These are phyloP conservation scores for Phytophthora macrochlamydospora DNA, from an alignment of 352 stramenopile genomes.

Conservation along the genomic window DNA sequence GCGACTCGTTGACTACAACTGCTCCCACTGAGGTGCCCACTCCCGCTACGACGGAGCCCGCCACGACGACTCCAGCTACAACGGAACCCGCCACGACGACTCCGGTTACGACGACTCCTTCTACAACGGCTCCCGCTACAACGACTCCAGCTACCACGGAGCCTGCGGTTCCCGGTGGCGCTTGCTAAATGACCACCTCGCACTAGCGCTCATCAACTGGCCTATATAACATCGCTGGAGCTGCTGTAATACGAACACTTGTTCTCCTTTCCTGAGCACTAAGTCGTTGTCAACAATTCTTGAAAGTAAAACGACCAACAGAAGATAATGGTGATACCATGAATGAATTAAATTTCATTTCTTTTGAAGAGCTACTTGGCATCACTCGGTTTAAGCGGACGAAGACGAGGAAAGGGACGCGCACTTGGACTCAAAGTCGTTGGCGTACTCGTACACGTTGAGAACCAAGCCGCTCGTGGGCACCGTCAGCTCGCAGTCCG, in stretches of 20 bases:
- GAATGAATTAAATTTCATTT: neutral
- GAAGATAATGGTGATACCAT: too few relatives aligned
- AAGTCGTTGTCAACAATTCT: too few relatives aligned
- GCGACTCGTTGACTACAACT: slow-evolving; percentile 10
- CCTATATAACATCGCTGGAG: too few relatives aligned
- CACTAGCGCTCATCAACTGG: too few relatives aligned
- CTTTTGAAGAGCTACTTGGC: neutral
- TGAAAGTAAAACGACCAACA: too few relatives aligned
- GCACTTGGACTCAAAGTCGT: slow-evolving; percentile 21
- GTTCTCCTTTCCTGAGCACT: neutral
- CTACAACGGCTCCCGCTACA: slow-evolving; percentile 9
- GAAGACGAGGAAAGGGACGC: slow-evolving; percentile 5
- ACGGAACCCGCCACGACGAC: slow-evolving; percentile 7
- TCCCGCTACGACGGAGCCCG: slow-evolving; percentile 1
- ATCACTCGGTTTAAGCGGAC: neutral
- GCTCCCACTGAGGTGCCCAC: slow-evolving; percentile 8
- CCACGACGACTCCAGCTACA: neutral
- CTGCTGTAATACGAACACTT: too few relatives aligned
- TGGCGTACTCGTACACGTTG: slow-evolving; percentile 30
- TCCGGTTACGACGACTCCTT: slow-evolving; percentile 9
- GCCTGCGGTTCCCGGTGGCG: slow-evolving; percentile 16
- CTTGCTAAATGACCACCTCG: slow-evolving; percentile 10
- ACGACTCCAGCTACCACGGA: slow-evolving; percentile 11
- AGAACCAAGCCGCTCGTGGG: slow-evolving; percentile 25
- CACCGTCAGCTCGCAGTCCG: slow-evolving; percentile 29